These are phyloP conservation scores for Penicillium roqueforti DNA, from an alignment of 495 filamentous ascomycete genomes.

Conservation along the genomic window DNA sequence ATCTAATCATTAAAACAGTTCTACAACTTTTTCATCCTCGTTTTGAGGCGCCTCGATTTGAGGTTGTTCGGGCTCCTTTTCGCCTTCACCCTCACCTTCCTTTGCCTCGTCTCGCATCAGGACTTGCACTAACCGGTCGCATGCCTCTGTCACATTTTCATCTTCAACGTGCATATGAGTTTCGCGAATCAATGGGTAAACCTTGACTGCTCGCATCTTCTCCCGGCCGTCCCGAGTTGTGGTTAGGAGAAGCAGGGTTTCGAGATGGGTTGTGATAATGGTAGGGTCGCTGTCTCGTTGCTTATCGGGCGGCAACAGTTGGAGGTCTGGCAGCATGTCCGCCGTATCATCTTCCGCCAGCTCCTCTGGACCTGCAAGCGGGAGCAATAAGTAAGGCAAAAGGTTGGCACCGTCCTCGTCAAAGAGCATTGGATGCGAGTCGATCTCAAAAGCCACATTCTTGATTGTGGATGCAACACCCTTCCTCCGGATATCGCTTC, in stretches of 20 bases:
- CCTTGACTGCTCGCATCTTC: slow-evolving; percentile 65
- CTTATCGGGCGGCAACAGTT: slow-evolving; percentile 85
- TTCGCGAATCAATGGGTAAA: slow-evolving; percentile 87
- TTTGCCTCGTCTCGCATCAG: slow-evolving; percentile 75
- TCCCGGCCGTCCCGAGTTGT: slow-evolving; percentile 73
- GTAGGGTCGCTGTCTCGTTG: slow-evolving; percentile 66
- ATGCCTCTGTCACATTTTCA: slow-evolving; percentile 77
- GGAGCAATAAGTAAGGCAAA: slow-evolving; percentile 79
- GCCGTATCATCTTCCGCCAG: slow-evolving; percentile 65
- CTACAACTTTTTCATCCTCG: slow-evolving; percentile 41
- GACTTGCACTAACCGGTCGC: slow-evolving; percentile 86
- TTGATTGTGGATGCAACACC: slow-evolving; percentile 93
- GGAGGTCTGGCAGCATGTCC: slow-evolving; percentile 78
- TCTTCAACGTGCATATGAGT: slow-evolving; percentile 74
- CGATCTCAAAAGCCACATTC: slow-evolving; percentile 71
- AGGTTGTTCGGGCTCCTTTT: slow-evolving; percentile 20
- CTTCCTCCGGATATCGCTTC: slow-evolving; percentile 70
- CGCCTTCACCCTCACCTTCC: slow-evolving; percentile 31
- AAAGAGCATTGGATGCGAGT: slow-evolving; percentile 65
- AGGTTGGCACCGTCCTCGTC: slow-evolving; percentile 73
- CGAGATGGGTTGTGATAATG: slow-evolving; percentile 80
- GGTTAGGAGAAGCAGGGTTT: slow-evolving; percentile 78
- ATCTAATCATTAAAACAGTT: slow-evolving; percentile 29
- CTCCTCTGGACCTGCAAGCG: slow-evolving; percentile 56
- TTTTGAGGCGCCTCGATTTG: slow-evolving; percentile 23